Evolutionary conservation across 805 yeast genomes (phyloP), one percentile per base, ranked within the genome.

Genomic region (Nakazawaea populi): DNA sequence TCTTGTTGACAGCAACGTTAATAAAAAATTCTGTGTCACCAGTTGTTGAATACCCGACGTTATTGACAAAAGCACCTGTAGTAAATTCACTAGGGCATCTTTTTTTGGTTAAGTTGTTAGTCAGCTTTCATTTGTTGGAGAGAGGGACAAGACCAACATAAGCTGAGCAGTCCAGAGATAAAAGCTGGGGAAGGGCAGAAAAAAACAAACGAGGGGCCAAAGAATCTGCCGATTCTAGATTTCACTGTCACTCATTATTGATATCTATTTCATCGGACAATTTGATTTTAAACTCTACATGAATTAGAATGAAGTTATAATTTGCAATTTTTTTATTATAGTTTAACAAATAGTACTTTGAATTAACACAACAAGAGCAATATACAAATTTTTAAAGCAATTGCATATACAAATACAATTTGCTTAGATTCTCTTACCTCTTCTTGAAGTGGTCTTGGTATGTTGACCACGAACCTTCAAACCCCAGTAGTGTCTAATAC

Each of bases 401-500:
- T 12, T 27, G n/a, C 18, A 18, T 34, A 12, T 44, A 32, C 18
- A 45, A 28, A 36, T 32, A 45, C 46, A 50, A 39, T 44, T 24
- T 12, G 45, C 18, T 47, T 47, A 47, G 35, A 32, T 43, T 46
- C 53, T 46, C 79, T 75, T 78, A 69, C 85, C 85, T 71, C 96
- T 91, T 83, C 99, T 90, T 77, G 97, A 96, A 70, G 99, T 94
- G 76, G 99, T 92, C 88, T 94, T 94, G 86, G 99, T 94, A 84
- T 94, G 99, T 85, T 94, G 99, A 82, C 99, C 99, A 86, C 99
- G 90, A 78, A 95, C 99, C 84, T 94, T 94, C 76, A 94, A 83
- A 76, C 97, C 97, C 98, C 97, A 94, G 92, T 85, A 91, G 85
- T 94, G 99, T 87, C 99, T 90, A 79, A 94, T 87, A 92, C 99